Conservation (phyloP, 1,284 basidiomycete genomes). For the Moesziomyces globuligerus region DNA sequence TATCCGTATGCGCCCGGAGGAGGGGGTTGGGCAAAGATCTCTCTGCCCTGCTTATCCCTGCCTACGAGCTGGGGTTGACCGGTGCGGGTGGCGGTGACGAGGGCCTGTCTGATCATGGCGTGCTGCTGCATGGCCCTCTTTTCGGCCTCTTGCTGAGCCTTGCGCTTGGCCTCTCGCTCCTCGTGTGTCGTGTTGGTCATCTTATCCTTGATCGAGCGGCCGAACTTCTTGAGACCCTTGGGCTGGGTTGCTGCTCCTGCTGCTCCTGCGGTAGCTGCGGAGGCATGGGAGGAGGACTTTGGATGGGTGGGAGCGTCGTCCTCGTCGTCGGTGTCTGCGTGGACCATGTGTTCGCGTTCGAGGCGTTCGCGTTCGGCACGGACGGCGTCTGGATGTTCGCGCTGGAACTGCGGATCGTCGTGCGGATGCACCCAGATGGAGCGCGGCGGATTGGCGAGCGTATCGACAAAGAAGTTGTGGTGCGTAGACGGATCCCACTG, state of each 20-base stretch:
- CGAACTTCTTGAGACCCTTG: constrained; percentile 54
- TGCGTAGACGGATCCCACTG: constrained; percentile 56
- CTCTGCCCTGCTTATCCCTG: constrained; percentile 38
- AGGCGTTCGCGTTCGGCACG: constrained; percentile 19
- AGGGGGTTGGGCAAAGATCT: constrained; percentile 53
- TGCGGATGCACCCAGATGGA: constrained; percentile 66
- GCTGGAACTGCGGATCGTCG: constrained; percentile 51
- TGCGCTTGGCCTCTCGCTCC: constrained; percentile 53
- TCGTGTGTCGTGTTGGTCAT: constrained; percentile 63
- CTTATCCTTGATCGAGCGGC: constrained; percentile 64
- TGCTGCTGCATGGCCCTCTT: constrained; percentile 50
- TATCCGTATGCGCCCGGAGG: constrained; percentile 36
- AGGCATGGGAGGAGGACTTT: not conserved
- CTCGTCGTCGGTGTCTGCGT: constrained; percentile 48
- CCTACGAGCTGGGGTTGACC: constrained; percentile 53
- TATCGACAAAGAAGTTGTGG: constrained; percentile 64
- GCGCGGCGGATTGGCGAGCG: constrained; percentile 60
- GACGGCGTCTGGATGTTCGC: constrained; percentile 34
- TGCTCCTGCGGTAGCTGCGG: not conserved
- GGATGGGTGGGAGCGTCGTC: constrained; percentile 18
- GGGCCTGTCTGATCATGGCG: constrained; percentile 28
- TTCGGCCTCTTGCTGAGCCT: constrained; percentile 47
- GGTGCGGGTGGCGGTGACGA: constrained; percentile 34
- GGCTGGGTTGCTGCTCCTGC: constrained; percentile 5
- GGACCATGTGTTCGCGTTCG: constrained; percentile 30